phyloP scores from a whole-genome alignment of 106 monocot genomes.

The Platanthera zijinensis region DNA sequence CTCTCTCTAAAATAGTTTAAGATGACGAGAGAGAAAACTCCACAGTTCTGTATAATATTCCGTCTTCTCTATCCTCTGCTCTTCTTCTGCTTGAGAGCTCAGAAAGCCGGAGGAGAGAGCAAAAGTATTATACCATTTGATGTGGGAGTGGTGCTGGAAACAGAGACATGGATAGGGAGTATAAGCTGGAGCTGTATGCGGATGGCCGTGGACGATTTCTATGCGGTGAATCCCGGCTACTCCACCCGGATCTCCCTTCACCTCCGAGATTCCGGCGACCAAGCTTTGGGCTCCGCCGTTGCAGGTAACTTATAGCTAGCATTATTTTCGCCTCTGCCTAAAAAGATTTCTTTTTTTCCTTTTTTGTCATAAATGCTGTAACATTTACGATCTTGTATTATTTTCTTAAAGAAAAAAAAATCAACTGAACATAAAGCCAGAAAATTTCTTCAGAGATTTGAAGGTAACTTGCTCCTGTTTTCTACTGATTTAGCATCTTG shows the following conservation, averaged over 20 bases:
- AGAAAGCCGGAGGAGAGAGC: neutral
- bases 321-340: neutral
- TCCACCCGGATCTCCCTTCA: constrained; percentile 24
- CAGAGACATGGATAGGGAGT: constrained; percentile 22
- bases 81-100: neutral
- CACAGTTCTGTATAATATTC: too few relatives aligned
- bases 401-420: too few relatives aligned
- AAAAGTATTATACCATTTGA: neutral
- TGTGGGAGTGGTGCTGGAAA: constrained; percentile 37
- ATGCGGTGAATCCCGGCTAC: constrained; percentile 21
- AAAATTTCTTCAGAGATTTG: too few relatives aligned
- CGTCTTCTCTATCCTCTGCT: neutral
- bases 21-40: neutral
- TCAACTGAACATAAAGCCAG: too few relatives aligned
- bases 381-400: too few relatives aligned
- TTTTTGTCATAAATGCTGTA: too few relatives aligned
- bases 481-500: too few relatives aligned
- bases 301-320: constrained; percentile 9
- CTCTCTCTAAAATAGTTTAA: neutral
- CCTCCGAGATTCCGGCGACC: constrained; percentile 16
- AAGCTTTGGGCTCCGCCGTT: constrained; percentile 11
- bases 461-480: too few relatives aligned
- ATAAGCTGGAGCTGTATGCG: constrained; percentile 33
- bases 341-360: too few relatives aligned
- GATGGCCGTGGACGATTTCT: constrained; percentile 51